phyloP scores from a whole-genome alignment of 1,284 basidiomycete species.

The Marasmius oreades region DNA sequence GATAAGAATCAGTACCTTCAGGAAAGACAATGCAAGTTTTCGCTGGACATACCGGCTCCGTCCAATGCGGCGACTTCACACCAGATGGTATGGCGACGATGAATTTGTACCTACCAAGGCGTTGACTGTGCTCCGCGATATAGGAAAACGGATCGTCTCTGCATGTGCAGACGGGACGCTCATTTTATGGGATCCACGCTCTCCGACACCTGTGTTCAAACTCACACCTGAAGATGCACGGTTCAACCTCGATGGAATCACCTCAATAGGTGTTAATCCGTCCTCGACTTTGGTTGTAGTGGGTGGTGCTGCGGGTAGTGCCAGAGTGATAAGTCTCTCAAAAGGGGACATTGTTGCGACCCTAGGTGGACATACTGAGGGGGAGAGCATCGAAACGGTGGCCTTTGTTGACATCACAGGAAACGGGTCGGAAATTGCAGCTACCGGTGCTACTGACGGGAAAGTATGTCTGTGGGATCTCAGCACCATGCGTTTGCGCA shows the following conservation, averaged over 20 bases:
- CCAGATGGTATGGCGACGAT: conserved; percentile 63
- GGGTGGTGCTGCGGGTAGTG: conserved; percentile 79
- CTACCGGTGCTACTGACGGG: conserved; percentile 92
- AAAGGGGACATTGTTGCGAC: conserved; percentile 83
- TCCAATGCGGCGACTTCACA: conserved; percentile 89
- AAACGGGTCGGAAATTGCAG: conserved; percentile 64
- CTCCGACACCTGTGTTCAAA: conserved; percentile 76
- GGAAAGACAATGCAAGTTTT: conserved; percentile 96
- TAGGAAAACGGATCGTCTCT: conserved; percentile 86
- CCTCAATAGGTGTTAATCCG: conserved; percentile 81
- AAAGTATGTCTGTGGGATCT: conserved; percentile 95
- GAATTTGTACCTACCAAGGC: conserved; percentile 2
- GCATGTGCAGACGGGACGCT: conserved; percentile 83
- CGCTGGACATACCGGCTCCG: conserved; percentile 83
- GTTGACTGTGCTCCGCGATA: conserved; percentile 5
- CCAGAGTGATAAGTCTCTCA: conserved; percentile 82
- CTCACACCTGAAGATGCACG: conserved; percentile 71
- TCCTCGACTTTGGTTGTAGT: conserved; percentile 86
- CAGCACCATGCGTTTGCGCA: conserved; percentile 75
- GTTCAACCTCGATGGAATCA: conserved; percentile 80
- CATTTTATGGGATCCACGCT: conserved; percentile 91
- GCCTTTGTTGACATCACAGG: conserved; percentile 80
- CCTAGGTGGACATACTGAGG: conserved; percentile 83
- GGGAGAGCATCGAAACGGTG: conserved; percentile 88
- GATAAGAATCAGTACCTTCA: conserved; percentile 72